Base-by-base conservation (phyloP, 352 stramenopile genomes). In the Phytophthora lateralis region DNA sequence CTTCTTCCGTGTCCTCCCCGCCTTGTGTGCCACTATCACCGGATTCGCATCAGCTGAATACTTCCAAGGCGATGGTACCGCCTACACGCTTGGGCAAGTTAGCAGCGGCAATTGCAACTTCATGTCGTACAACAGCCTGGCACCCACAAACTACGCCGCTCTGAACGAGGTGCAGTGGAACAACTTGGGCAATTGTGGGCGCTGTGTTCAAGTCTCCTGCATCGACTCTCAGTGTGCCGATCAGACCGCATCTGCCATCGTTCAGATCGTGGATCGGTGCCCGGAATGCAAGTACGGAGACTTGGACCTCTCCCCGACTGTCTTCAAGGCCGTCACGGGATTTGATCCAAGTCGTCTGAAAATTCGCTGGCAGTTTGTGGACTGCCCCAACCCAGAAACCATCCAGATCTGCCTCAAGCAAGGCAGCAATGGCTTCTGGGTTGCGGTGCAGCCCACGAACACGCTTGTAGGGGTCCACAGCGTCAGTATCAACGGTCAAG, bases 101-200 rank as follows among this genome's bases (percentile, higher is more conserved):
- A 57, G 44, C 38, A 57, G 46, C 1, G 78, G 78, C 46, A 88
- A 88, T 66, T 88, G 78, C 52, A 81, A 80, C 47, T 74, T 82
- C 29, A 83, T 85, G 78, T 69, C 58, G 32, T 64, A 53, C 17
- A 68, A 60, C 53, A 51, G 51, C 45, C 54, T 72, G 32, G 61
- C 63, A 3, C 26, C 70, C 3, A 60, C 44, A 21, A 83, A 85
- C 52, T 82, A 88, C 44, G 78, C 69, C 0, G 76, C 76, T 9
- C 55, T 88, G 29, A 88, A 88, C 71, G 27, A 80, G 17, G 62
- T 45, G 1, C 73, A 88, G 51, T 88, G 72, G 73, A 49, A 80
- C 42, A 55, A 59, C n/a, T 43, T 71, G 9, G 38, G 38, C 6
- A 66, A 69, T 44, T 85, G 77, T 34, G 75, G 77, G 14, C 73